Percentiles rank a stretch among this genome's conserved stretches.
Evolutionary conservation across 208 protist species (phyloP).

Genomic region (Acanthamoeba lenticulata): DNA sequence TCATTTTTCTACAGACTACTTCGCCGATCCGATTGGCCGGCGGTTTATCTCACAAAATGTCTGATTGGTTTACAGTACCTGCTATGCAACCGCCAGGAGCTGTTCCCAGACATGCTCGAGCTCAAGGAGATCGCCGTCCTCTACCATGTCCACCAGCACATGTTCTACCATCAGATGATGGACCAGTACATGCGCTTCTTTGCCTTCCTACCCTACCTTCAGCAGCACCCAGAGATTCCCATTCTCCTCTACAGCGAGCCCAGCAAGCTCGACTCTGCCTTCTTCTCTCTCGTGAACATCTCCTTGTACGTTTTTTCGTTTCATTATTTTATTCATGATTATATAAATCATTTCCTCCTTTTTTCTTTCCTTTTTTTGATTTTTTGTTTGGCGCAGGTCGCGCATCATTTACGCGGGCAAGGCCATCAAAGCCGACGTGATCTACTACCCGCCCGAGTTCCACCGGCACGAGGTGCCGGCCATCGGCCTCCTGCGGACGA

Average conservation of each 20-base stretch:
- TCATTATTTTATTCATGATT: too few species aligned
- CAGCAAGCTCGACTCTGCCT: too few species aligned
- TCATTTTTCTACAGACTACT: background rate
- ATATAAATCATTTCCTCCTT: too few species aligned
- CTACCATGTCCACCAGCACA: background rate
- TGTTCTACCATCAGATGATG: background rate
- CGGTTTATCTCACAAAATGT: too few species aligned
- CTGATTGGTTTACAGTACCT: too few species aligned
- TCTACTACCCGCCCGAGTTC: background rate
- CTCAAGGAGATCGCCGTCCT: background rate
- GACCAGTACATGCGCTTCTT: background rate
- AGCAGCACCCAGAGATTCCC: background rate
- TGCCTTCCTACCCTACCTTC: background rate
- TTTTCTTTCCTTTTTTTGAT: background rate
- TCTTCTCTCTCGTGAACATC: background rate
- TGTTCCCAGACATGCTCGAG: background rate
- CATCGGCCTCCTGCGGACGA: background rate
- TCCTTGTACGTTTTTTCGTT: too few species aligned
- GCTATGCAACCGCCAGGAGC: background rate
- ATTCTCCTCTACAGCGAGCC: background rate
- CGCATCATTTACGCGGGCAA: too few species aligned
- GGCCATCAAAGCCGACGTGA: background rate
- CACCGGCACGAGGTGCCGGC: background rate
- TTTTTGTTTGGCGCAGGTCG: background rate
- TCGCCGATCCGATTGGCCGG: background rate